Percentiles rank a stretch among this genome's conserved stretches.
Evolutionary conservation across 768 basidiomycete species (phyloP).

Genomic region (Leccinum arenicola): DNA sequence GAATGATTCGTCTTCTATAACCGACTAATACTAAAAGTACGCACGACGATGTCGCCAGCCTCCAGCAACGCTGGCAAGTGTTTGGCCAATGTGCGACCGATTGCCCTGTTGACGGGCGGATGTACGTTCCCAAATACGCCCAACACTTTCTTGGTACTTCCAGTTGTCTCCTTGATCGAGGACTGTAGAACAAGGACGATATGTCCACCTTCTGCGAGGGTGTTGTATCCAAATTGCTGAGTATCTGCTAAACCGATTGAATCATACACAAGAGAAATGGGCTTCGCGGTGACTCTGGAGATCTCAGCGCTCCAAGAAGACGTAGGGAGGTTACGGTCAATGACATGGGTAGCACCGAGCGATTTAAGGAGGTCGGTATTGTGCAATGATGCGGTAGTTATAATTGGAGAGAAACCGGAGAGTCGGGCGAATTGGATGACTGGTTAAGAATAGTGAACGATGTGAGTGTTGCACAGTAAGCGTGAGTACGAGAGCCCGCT

Average conservation of each 20-base stretch:
- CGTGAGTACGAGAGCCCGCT: slow-evolving; percentile 14
- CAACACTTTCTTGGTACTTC: slow-evolving; percentile 19
- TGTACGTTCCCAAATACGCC: slow-evolving; percentile 12
- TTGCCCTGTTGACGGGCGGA: slow-evolving; percentile 7
- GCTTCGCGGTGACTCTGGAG: slow-evolving; percentile 9
- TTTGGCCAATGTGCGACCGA: slow-evolving; percentile 13
- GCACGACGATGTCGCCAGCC: slow-evolving; percentile 16
- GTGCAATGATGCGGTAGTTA: slow-evolving; percentile 38
- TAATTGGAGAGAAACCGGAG: slow-evolving; percentile 37
- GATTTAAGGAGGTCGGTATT: slow-evolving; percentile 33
- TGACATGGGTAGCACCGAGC: slow-evolving; percentile 37
- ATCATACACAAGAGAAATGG: slow-evolving; percentile 24
- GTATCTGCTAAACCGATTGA: slow-evolving; percentile 30
- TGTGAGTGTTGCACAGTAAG: background rate
- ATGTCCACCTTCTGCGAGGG: slow-evolving; percentile 31
- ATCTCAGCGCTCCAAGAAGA: slow-evolving; percentile 16
- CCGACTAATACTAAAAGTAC: background rate
- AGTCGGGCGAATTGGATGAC: slow-evolving; percentile 36
- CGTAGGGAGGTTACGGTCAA: slow-evolving; percentile 28
- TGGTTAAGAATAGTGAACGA: background rate
- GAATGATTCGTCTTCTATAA: background rate
- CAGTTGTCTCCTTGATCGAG: slow-evolving; percentile 11
- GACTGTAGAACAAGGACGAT: slow-evolving; percentile 14
- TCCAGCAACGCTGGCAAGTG: slow-evolving; percentile 12
- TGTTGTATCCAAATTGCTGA: slow-evolving; percentile 32